Evolutionary conservation across 305 asterid species (phyloP), one percentile per base, ranked within the genome.

Genomic region (Withania somnifera): DNA sequence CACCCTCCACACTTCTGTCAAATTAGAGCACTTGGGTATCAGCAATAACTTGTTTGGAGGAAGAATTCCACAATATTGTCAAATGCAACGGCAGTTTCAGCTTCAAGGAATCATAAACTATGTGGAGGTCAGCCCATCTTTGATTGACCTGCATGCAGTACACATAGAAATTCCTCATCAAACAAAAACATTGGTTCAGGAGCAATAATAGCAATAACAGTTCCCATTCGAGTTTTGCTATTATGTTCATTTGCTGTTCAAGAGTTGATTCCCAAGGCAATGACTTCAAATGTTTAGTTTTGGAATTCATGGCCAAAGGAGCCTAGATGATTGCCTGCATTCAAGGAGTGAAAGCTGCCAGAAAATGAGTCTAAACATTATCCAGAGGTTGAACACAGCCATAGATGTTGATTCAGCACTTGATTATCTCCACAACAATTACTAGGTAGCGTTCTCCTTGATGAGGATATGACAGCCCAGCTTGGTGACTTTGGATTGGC

Each of bases 401-500:
- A 76, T 87, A 42, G 89, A 79, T 58, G 73, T 79, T 56, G 75
- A 61, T 61, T 45, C 8, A 3, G 61, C 82, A 2, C 13, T 80
- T 24, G 78, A 66, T 50, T 81, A 64, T 81, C 78, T 50, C 30
- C 67, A 81, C 47, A 77, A 52, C 42, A 40, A 86, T 7, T 79
- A 77, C 91, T 89, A 7, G 78, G 87, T 53, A 88, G 87, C 20
- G 77, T 88, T 22, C 88, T 88, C 42, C 84, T 88, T 13, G 88
- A 88, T 34, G 68, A 52, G 28, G 83, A 87, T 38, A 47, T 85
- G 15, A 82, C 87, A 24, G 88, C 88, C 1, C 88, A 85, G 36
- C 64, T 88, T 54, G 81, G 90, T 19, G 91, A 86, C 53, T 87
- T 87, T 73, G 88, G 89, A 2, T 68, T 89, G 4, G 87, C 89